Evolutionary conservation across 768 basidiomycete genomes (phyloP).

Genomic region (Mycena amicta): DNA sequence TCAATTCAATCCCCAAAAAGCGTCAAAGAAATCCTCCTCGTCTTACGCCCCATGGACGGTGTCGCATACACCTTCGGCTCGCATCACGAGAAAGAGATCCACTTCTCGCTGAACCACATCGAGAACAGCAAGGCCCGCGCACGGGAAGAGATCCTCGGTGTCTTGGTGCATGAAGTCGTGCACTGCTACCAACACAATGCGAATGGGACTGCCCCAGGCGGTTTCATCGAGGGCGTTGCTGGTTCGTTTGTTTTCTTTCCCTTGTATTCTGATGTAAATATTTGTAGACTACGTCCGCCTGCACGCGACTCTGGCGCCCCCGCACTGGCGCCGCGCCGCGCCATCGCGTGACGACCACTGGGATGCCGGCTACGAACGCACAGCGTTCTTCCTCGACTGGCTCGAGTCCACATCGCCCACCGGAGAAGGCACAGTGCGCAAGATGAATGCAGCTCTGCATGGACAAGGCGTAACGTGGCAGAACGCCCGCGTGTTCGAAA

Average conservation of each 20-base stretch:
- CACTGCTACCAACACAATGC: conserved; percentile 79
- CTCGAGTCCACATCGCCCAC: conserved; percentile 45
- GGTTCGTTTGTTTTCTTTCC: conserved; percentile 42
- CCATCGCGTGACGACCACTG: conserved; percentile 44
- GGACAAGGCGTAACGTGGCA: conserved; percentile 40
- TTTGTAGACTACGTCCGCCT: conserved; percentile 77
- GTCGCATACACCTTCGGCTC: conserved; percentile 69
- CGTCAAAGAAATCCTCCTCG: conserved; percentile 55
- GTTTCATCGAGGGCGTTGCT: conserved; percentile 80
- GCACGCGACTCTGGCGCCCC: conserved; percentile 57
- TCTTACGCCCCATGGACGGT: conserved; percentile 68
- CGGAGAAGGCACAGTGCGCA: conserved; percentile 54
- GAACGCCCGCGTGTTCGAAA: conserved; percentile 52
- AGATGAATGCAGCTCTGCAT: conserved; percentile 59
- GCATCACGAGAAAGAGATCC: conserved; percentile 66
- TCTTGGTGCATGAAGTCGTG: conserved; percentile 71
- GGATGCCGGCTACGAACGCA: conserved; percentile 78
- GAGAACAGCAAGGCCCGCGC: conserved; percentile 41
- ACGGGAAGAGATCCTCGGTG: conserved; percentile 67
- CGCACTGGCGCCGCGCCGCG: conserved; percentile 63
- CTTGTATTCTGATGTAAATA: too few relatives aligned
- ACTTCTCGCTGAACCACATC: conserved; percentile 71
- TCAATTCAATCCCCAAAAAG: conserved; percentile 34
- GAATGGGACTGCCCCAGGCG: conserved; percentile 60
- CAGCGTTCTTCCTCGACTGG: conserved; percentile 78